phyloP scores from a whole-genome alignment of 2,329 filamentous ascomycete species.

The Microdochium trichocladiopsis region DNA sequence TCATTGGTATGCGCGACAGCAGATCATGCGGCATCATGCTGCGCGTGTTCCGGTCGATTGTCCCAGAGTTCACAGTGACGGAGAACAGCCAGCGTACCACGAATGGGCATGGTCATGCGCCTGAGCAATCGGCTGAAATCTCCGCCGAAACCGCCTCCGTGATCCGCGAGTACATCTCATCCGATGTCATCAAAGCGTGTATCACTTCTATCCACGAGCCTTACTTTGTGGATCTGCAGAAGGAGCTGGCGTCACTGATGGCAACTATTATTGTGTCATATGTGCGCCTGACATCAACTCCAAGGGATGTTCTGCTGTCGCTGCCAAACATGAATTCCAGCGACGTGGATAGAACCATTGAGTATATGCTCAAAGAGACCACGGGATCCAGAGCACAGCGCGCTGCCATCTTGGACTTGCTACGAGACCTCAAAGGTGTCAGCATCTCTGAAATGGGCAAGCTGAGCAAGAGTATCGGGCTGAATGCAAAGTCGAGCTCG shows the following conservation, averaged over 20 bases:
- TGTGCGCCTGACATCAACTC: constrained; percentile 59
- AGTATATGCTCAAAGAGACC: constrained; percentile 49
- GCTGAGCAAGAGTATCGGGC: constrained; percentile 49
- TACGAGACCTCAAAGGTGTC: constrained; percentile 82
- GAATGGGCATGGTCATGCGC: constrained; percentile 2
- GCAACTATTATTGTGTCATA: constrained; percentile 79
- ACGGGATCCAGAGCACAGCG: constrained; percentile 70
- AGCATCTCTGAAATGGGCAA: constrained; percentile 92
- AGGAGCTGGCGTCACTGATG: constrained; percentile 82
- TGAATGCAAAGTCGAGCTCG: constrained; percentile 15
- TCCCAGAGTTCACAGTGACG: constrained; percentile 61
- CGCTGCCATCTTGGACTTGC: constrained; percentile 72
- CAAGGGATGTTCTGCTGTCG: constrained; percentile 67
- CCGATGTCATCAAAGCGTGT: constrained; percentile 82
- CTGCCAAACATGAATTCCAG: constrained; percentile 68
- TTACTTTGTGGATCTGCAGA: constrained; percentile 94
- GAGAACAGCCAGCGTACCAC: constrained; percentile 9
- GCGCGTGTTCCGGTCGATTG: constrained; percentile 76
- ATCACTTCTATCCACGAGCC: constrained; percentile 88
- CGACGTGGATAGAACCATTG: constrained; percentile 59
- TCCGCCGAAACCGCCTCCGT: constrained; percentile 49
- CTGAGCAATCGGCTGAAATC: constrained; percentile 24
- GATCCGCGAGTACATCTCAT: constrained; percentile 84
- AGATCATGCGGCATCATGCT: constrained; percentile 82
- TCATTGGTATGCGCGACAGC: constrained; percentile 82